Conservation (phyloP, 805 yeast genomes). For the Debaryomyces tyrocola region DNA sequence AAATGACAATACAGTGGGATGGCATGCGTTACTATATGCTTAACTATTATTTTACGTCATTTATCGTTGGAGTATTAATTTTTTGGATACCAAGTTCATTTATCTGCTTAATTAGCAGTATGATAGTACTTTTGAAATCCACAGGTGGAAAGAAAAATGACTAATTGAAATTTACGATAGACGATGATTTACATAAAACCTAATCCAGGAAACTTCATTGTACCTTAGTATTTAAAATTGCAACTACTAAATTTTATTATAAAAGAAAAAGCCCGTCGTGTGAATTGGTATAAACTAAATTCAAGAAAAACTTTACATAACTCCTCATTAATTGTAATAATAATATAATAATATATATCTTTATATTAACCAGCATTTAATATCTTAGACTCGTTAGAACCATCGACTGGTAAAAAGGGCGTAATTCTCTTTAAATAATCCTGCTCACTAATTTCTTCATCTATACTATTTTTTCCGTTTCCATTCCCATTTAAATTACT, state of each 20-base stretch:
- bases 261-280: not conserved
- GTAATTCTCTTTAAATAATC: constrained; percentile 37
- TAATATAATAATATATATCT: too few relatives aligned
- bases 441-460: constrained; percentile 22
- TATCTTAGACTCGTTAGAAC: constrained; percentile 25
- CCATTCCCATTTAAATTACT: constrained; percentile 1
- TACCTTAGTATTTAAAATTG: not conserved
- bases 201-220: not conserved
- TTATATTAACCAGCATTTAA: constrained; percentile 26
- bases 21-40: constrained; percentile 44
- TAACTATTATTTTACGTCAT: constrained; percentile 30
- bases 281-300: too few relatives aligned
- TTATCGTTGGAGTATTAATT: constrained; percentile 33
- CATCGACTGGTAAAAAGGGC: constrained; percentile 41
- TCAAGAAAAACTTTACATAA: too few relatives aligned
- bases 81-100: constrained; percentile 38
- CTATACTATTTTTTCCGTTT: constrained; percentile 3
- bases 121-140: constrained; percentile 18
- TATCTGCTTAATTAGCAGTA: constrained; percentile 26
- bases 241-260: not conserved
- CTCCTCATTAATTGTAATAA: too few relatives aligned
- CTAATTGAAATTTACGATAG: too few relatives aligned
- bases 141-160: not conserved
- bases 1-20: constrained; percentile 35
- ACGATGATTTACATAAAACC: not conserved